Percentiles rank a stretch among this genome's conserved stretches.
These are phyloP conservation scores for Nitzschia putrida DNA, from an alignment of 108 stramenopile genomes.

Conservation along the genomic window DNA sequence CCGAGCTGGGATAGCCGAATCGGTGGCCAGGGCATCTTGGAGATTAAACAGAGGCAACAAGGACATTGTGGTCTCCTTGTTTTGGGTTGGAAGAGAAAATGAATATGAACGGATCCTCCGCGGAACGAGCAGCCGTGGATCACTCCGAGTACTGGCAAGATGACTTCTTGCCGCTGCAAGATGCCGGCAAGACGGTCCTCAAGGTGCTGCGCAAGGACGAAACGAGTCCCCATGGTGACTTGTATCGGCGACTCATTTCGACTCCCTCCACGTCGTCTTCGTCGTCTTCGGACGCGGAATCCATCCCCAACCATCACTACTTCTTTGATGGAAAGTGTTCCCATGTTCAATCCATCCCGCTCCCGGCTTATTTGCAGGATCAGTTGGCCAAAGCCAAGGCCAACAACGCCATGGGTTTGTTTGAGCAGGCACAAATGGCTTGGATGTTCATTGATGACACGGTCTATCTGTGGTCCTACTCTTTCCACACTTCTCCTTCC, in stretches of 20 bases:
- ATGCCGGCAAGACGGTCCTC: slow-evolving; percentile 63
- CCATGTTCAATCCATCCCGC: slow-evolving; percentile 65
- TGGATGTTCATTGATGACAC: slow-evolving; percentile 92
- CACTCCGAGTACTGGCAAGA: slow-evolving; percentile 57
- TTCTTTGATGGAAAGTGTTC: slow-evolving; percentile 18
- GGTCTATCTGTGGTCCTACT: slow-evolving; percentile 89
- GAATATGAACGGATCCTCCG: too few relatives aligned
- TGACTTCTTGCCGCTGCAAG: slow-evolving; percentile 71
- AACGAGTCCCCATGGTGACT: slow-evolving; percentile 66
- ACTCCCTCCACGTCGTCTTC: slow-evolving; percentile 6
- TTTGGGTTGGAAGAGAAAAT: too few relatives aligned
- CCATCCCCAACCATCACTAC: slow-evolving; percentile 37
- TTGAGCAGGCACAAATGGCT: slow-evolving; percentile 85
- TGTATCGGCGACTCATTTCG: slow-evolving; percentile 69
- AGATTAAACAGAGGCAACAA: too few relatives aligned
- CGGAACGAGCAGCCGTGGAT: neutral
- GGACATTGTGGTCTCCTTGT: too few relatives aligned
- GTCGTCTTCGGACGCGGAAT: slow-evolving; percentile 3
- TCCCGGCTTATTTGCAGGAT: slow-evolving; percentile 59
- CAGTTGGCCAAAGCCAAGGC: slow-evolving; percentile 45
- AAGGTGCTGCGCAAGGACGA: slow-evolving; percentile 76
- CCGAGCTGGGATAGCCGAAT: too few relatives aligned
- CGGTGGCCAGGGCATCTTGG: too few relatives aligned
- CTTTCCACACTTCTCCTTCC: neutral
- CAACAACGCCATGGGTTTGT: slow-evolving; percentile 86